These are phyloP conservation scores for Ilex paraguariensis DNA, from an alignment of 305 asterid genomes.

Conservation along the genomic window DNA sequence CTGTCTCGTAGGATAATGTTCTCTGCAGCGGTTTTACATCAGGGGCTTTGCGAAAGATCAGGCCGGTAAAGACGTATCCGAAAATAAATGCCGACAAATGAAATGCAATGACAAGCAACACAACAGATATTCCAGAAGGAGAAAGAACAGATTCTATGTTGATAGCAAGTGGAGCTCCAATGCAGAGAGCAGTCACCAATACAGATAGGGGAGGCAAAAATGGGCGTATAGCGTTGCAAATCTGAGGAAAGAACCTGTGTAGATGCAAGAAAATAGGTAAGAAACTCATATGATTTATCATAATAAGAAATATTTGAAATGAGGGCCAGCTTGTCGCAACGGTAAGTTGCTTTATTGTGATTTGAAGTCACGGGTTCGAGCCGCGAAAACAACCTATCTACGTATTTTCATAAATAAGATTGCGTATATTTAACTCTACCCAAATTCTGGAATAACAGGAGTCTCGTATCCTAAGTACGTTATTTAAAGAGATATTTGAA, in stretches of 20 bases:
- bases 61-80: conserved; percentile 59
- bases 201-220: conserved; percentile 80
- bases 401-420: too few relatives aligned
- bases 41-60: conserved; percentile 47
- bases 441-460: too few relatives aligned
- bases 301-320: too few relatives aligned
- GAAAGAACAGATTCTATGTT: conserved; percentile 68
- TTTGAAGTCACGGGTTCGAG: too few relatives aligned
- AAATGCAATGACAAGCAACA: conserved; percentile 70
- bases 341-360: too few relatives aligned
- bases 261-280: conserved; percentile 17
- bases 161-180: conserved; percentile 97
- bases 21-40: conserved; percentile 85
- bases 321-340: too few relatives aligned
- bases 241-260: conserved; percentile 68
- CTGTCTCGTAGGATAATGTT: conserved; percentile 92
- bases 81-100: conserved; percentile 71
- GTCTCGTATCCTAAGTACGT: too few relatives aligned
- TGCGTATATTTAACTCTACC: too few relatives aligned
- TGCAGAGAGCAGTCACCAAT: conserved; percentile 84
- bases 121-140: conserved; percentile 80
- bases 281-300: conserved; percentile 1
- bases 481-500: background rate
- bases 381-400: too few relatives aligned
- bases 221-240: conserved; percentile 56